Evolutionary conservation across 2,329 filamentous ascomycete genomes (phyloP), one percentile per base, ranked within the genome.

Genomic region (Ophiostoma novo-ulmi): DNA sequence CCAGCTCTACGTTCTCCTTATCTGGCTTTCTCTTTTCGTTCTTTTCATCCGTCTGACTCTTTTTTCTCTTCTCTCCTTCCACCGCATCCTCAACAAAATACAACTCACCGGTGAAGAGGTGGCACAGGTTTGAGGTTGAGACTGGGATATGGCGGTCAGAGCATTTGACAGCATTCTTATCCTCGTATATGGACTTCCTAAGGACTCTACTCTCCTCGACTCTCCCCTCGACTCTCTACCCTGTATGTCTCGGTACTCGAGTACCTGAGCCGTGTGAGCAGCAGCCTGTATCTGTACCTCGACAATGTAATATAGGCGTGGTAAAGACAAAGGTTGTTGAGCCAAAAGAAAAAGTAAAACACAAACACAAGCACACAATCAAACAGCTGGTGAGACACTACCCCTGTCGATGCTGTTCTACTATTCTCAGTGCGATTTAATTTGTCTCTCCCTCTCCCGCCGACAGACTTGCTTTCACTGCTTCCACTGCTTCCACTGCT

Each of bases 71-170:
- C 52, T 58, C 17, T 4, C 26, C 52, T 26, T 26, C 52, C n/a
- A 66, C 38, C 36, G 35, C 14, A 35, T 38, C 31, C 31, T 41
- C 64, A 44, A 67, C 36, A 67, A 67, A 67, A 44, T 20, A 35
- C 64, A 44, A 41, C 64, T 44, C 64, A 67, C 64, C 64, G 64
- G 64, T 44, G 26, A 36, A 52, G 66, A 52, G 39, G 66, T 52
- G 11, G 22, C 26, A 68, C 41, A 31, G 41, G 52, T 58, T 31
- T 68, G 58, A 63, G 26, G 58, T 52, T 48, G 44, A 31, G 22
- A 68, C 41, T 36, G 22, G 66, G 66, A 68, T 52, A 68, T 68
- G 41, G 66, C 41, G 39, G 52, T 58, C 52, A 58, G 41, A 35
- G 35, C 17, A 58, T 58, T 52, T 68, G 66, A 52, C 66, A 68